Base-by-base conservation (phyloP, 371 early-diverging fungal genomes). In the Blakeslea trispora region DNA sequence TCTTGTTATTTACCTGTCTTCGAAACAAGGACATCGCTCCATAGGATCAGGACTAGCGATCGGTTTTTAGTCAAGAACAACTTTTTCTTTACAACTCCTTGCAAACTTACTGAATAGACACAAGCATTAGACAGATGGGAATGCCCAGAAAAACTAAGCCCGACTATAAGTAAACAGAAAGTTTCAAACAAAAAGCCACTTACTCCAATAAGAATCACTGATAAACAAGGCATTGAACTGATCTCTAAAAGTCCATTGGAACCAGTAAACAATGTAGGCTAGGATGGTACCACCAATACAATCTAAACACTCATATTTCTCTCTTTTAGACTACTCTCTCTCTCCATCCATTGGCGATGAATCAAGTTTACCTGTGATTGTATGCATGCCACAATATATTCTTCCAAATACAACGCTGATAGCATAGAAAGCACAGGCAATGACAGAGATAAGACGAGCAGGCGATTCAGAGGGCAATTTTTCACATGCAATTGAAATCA, bases 301-400 rank as follows among this genome's bases (percentile, higher is more conserved):
- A 66, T 92, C 92, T 64, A 21, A n/a, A 3, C 28, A 28, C 28
- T 28, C 28, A 28, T 28, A 3, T 24, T 56, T 11, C 10, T 41
- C 9, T 40, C 5, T 6, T 17, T 37, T 11, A 1, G 24, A 19
- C 44, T 39, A 32, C 11, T 47, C 28, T 42, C 41, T 18, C 22
- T 43, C 31, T 19, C n/a, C n/a, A n/a, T n/a, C n/a, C n/a, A n/a
- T n/a, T n/a, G n/a, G n/a, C n/a, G n/a, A n/a, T n/a, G n/a, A n/a
- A n/a, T n/a, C n/a, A n/a, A n/a, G n/a, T 37, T 49, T 68, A 82
- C 82, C 82, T 31, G 84, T 84, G 11, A 87, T 50, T 35, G 79
- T 72, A 69, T 92, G 92, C 90, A 92, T 89, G 18, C 91, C 92
- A 56, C 88, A 89, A 54, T 88, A 82, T 10, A 91, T 59, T 49